Base-by-base conservation (phyloP, 495 filamentous ascomycete species). In the Talaromyces trachyspermus region DNA sequence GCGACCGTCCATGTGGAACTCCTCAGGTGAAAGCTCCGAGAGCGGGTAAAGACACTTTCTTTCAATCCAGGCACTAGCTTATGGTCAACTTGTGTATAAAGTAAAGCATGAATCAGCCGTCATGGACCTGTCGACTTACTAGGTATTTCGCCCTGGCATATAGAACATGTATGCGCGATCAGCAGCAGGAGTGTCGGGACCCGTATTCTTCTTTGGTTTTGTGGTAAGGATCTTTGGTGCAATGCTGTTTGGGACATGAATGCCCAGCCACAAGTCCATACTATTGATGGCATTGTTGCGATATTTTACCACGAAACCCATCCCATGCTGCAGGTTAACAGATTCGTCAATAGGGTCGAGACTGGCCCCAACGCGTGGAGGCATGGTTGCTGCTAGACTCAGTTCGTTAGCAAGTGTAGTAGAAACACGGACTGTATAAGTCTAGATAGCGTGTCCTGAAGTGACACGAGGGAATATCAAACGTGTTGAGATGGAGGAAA, bases 21-120 rank as follows among this genome's bases (percentile, higher is more conserved):
- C 22, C 2, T n/a, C 3, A 0, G 27, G 44, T 2, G 44, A 19
- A 8, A 20, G 6, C 18, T 35, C 44, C 10, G 20, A 17, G 6
- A 46, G 12, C 3, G 44, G 32, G 29, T 8, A 46, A 19, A 46
- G 9, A 5, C n/a, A 46, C 15, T 46, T 46, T 4, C 19, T 36
- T 5, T 46, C 44, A 8, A 46, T 25, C 22, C 4, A 17, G 5
- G 25, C 25, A 20, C 44, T 46, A 35, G 1, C 2, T 1, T 17
- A 37, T 12, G n/a, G 33, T 37, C 12, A 30, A 30, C 12, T 12
- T 7, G 27, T 12, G 12, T 30, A 30, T 7, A 30, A 30, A 30
- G 6, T 12, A 30, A 30, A 6, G 12, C 6, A 7, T 30, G 27
- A 30, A 12, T 6, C 27, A 6, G 12, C 7, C 27, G 5, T 18